Conservation (phyloP, 2,329 filamentous ascomycete species). For the Aspergillus luchuensis region DNA sequence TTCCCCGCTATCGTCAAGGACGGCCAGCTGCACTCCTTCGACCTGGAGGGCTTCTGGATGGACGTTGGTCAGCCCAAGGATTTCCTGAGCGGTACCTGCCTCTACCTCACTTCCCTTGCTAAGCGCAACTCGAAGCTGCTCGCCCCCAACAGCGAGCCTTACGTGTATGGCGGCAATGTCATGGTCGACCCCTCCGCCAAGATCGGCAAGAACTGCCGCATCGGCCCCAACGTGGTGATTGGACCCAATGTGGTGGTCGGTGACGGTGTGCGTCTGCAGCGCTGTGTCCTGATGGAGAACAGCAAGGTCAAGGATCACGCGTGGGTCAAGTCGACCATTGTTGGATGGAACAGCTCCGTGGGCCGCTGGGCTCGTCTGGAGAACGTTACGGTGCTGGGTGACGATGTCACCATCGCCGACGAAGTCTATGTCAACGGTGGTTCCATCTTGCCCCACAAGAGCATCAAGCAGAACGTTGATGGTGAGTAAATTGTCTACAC, state of each 20-base stretch:
- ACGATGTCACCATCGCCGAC: slow-evolving; percentile 96
- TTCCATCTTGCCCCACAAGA: slow-evolving; percentile 95
- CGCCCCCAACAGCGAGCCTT: slow-evolving; percentile 71
- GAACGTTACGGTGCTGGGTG: slow-evolving; percentile 96
- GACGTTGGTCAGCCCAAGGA: slow-evolving; percentile 98
- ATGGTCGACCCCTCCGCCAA: slow-evolving; percentile 91
- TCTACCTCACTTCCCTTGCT: slow-evolving; percentile 89
- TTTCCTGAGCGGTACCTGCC: slow-evolving; percentile 91
- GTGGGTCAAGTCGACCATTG: slow-evolving; percentile 98
- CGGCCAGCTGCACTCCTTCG: slow-evolving; percentile 90
- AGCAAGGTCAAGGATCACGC: slow-evolving; percentile 98
- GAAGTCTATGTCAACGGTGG: slow-evolving; percentile 99
- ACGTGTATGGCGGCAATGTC: slow-evolving; percentile 90
- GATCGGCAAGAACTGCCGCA: slow-evolving; percentile 98
- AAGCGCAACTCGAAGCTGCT: slow-evolving; percentile 89
- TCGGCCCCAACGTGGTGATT: slow-evolving; percentile 95
- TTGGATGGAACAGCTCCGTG: slow-evolving; percentile 96
- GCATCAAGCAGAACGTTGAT: slow-evolving; percentile 97
- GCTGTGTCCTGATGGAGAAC: slow-evolving; percentile 83
- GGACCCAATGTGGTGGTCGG: slow-evolving; percentile 89
- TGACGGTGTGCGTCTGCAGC: slow-evolving; percentile 90
- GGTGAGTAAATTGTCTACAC: slow-evolving; percentile 48
- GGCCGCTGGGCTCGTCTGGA: slow-evolving; percentile 95
- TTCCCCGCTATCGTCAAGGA: slow-evolving; percentile 93
- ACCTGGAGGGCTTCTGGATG: slow-evolving; percentile 99